Percentiles rank a stretch among this genome's conserved stretches.
Conservation (phyloP, 2,329 filamentous ascomycete species). For the Hymenoscyphus scutula region DNA sequence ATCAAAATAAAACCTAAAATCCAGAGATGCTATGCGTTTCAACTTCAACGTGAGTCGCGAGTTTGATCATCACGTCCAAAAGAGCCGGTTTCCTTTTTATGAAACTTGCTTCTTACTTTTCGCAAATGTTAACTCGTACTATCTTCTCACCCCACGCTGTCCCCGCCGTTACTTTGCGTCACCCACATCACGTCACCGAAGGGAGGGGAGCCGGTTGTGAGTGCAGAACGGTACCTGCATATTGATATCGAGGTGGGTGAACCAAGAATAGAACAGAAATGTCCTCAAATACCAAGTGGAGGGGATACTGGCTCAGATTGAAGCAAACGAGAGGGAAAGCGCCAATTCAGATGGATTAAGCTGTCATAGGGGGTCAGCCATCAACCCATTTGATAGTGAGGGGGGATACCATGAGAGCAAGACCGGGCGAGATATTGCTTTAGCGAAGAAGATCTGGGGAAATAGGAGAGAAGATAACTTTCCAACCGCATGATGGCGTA, state of each 20-base stretch:
- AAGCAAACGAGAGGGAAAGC: neutral
- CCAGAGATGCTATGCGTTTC: neutral
- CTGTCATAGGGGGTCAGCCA: neutral
- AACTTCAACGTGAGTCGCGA: neutral
- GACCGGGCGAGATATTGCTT: neutral
- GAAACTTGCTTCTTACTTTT: neutral
- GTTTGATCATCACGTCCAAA: neutral
- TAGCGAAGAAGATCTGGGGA: slow-evolving; percentile 13
- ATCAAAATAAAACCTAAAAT: neutral
- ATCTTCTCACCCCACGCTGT: neutral
- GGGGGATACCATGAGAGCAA: neutral
- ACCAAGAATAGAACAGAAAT: slow-evolving; percentile 7
- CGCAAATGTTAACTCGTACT: neutral
- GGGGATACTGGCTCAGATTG: neutral
- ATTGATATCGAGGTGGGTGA: neutral
- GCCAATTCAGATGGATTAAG: neutral
- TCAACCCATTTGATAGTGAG: neutral
- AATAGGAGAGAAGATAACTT: neutral
- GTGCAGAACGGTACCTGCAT: slow-evolving; percentile 5
- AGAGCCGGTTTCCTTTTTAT: neutral
- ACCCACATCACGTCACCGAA: slow-evolving; percentile 5
- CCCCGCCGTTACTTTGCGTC: neutral
- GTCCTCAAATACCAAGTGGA: neutral
- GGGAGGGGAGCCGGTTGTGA: neutral
- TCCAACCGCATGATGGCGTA: neutral